Evolutionary conservation across 495 filamentous ascomycete species (phyloP), one percentile per base, ranked within the genome.

Genomic region (Venustampulla echinocandica): DNA sequence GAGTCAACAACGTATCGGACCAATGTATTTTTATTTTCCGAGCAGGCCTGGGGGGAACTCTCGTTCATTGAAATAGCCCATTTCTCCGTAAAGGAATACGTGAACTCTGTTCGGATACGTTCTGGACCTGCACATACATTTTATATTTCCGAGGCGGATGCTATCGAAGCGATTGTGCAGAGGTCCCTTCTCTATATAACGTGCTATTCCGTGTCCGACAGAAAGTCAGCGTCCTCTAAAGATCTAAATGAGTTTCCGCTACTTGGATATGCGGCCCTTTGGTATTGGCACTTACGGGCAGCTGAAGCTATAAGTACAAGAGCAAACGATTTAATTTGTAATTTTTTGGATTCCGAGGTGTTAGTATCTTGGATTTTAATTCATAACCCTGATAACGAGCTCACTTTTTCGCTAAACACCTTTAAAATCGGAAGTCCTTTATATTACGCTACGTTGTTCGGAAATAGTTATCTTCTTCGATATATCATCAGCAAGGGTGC

Each of bases 21-120:
- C 27, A 30, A n/a, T n/a, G 10, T 58, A 64, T 27, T 20, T 10
- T 39, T 14, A 39, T 39, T 7, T 7, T 30, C n/a, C n/a, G n/a
- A n/a, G n/a, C n/a, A n/a, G n/a, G n/a, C n/a, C n/a, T n/a, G n/a
- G n/a, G 27, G n/a, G 7, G 7, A 30, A 30, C 27, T n/a, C 27
- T 7, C n/a, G 27, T 6, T 5, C 9, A 7, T 37, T 37, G n/a
- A n/a, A n/a, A n/a, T n/a, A n/a, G 65, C 62, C 17, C 66, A 69
- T 49, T 63, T 54, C 39, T 64, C 65, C 5, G 61, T 68, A 23
- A 58, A 66, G 36, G 60, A 66, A 42, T 68, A 63, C 46, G 42
- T 69, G 1, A 46, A 44, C 10, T 44, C 42, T 4, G 27, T 11
- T 18, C 42, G 42, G 4, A 41, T 41, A 10, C 13, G 9, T 5